These are phyloP conservation scores for Mimosa bimucronata DNA, from an alignment of 306 rosid species.

Conservation along the genomic window DNA sequence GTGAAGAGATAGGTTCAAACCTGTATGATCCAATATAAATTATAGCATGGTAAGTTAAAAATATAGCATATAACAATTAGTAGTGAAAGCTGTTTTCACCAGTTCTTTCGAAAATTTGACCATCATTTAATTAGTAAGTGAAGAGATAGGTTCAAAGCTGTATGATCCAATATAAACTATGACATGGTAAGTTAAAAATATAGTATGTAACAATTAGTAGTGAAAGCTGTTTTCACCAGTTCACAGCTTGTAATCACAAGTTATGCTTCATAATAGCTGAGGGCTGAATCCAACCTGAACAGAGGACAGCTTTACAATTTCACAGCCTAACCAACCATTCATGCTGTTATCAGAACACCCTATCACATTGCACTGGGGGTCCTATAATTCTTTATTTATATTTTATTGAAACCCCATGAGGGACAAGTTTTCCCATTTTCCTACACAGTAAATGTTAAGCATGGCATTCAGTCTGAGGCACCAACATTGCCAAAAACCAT, in stretches of 20 bases:
- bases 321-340: background rate
- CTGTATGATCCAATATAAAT: background rate
- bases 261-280: background rate
- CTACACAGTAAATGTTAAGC: background rate
- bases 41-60: background rate
- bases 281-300: background rate
- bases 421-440: background rate
- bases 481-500: conserved; percentile 9
- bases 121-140: too few relatives aligned
- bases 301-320: background rate
- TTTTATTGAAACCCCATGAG: background rate
- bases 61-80: background rate
- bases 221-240: background rate
- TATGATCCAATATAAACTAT: background rate
- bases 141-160: background rate
- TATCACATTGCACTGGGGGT: background rate
- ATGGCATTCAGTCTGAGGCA: background rate
- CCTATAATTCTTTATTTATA: background rate
- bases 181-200: background rate
- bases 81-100: background rate
- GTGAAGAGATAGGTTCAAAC: background rate
- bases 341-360: background rate
- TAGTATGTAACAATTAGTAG: background rate
- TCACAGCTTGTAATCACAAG: background rate
- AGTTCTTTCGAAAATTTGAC: too few relatives aligned